Conservation (phyloP, 495 filamentous ascomycete genomes). For the Terfezia claveryi region DNA sequence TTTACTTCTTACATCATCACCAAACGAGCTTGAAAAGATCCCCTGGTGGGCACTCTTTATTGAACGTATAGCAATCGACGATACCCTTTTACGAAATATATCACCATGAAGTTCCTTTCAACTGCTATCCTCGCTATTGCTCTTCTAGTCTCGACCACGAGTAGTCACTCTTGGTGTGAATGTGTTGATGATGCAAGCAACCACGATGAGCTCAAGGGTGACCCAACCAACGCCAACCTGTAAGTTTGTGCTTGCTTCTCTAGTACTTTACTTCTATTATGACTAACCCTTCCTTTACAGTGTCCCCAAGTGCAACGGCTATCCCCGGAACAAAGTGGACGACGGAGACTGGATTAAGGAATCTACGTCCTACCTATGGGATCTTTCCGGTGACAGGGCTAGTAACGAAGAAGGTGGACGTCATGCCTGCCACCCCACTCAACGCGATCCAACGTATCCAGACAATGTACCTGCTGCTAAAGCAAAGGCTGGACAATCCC, state of each 20-base stretch:
- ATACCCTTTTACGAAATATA: background rate
- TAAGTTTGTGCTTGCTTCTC: background rate
- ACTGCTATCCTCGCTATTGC: slow-evolving; percentile 2
- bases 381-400: slow-evolving; percentile 3
- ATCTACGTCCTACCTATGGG: slow-evolving; percentile 13
- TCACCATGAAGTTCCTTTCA: slow-evolving; percentile 2
- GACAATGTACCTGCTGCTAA: slow-evolving; percentile 6
- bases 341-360: slow-evolving; percentile 14
- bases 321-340: slow-evolving; percentile 2
- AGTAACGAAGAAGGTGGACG: slow-evolving; percentile 1
- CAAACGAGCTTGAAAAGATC: background rate
- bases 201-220: slow-evolving; percentile 3
- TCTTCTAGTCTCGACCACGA: slow-evolving; percentile 7
- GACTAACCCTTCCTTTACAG: background rate
- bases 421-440: slow-evolving; percentile 5
- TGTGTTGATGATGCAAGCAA: slow-evolving; percentile 15
- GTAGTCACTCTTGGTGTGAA: slow-evolving; percentile 17
- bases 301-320: slow-evolving; percentile 8
- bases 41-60: background rate
- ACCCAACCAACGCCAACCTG: slow-evolving; percentile 1
- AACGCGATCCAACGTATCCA: slow-evolving; percentile 8
- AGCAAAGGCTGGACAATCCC: slow-evolving; percentile 11
- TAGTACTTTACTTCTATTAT: background rate
- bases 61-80: background rate
- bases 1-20: no score